These are phyloP conservation scores for Gastrolobium bilobum DNA, from an alignment of 306 rosid genomes.

Conservation along the genomic window DNA sequence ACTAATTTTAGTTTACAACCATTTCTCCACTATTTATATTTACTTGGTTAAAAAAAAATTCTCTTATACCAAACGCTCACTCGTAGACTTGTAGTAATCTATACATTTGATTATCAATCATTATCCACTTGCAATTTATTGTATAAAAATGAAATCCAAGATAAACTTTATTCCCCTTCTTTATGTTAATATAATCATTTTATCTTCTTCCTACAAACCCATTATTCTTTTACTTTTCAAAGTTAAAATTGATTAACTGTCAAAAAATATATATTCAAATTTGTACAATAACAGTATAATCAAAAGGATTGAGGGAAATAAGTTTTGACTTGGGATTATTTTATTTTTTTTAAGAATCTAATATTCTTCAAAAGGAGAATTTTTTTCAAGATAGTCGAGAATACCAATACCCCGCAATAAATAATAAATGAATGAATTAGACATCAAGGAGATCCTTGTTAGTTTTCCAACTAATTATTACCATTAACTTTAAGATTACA, in stretches of 20 bases:
- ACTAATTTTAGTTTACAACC: no score
- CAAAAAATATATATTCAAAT: not conserved
- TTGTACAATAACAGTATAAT: not conserved
- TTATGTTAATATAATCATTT: not conserved
- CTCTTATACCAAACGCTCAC: no score
- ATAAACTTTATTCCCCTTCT: not conserved
- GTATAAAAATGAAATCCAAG: not conserved
- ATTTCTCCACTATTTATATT: no score
- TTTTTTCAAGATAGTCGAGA: not conserved
- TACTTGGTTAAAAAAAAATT: no score
- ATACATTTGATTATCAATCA: not conserved
- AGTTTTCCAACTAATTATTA: not conserved
- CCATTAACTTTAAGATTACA: constrained; percentile 5
- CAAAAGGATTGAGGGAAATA: not conserved
- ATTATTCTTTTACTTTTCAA: not conserved
- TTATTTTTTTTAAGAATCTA: not conserved
- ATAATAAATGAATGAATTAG: not conserved
- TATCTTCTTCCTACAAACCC: not conserved
- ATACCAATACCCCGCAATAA: not conserved
- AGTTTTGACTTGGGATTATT: not conserved
- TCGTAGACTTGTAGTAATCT: not conserved
- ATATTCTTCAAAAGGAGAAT: not conserved
- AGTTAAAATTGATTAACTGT: no score
- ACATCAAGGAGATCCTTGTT: not conserved
- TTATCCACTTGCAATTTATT: not conserved